Evolutionary conservation across 768 basidiomycete genomes (phyloP).

Genomic region (Boletus patriciae): DNA sequence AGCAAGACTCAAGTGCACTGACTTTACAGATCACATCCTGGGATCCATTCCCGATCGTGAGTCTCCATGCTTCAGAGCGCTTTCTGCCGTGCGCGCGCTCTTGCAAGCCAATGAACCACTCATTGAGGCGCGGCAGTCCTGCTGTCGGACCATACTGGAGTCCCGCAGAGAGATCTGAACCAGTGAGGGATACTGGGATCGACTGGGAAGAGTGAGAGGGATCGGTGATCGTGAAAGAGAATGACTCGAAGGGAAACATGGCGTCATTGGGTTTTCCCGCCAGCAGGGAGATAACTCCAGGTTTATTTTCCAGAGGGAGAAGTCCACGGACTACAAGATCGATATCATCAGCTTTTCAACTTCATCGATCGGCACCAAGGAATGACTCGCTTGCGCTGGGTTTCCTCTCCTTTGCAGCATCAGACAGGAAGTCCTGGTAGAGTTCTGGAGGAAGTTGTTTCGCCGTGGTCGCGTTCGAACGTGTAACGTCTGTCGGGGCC

Average conservation of each 20-base stretch:
- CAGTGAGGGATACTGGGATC: conserved; percentile 52
- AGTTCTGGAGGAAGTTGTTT: conserved; percentile 47
- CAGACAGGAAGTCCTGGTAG: conserved; percentile 63
- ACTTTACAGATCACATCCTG: conserved; percentile 92
- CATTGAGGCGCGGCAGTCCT: conserved; percentile 61
- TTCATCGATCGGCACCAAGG: neutral
- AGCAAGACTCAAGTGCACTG: neutral
- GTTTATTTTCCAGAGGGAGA: conserved; percentile 74
- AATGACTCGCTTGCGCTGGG: conserved; percentile 58
- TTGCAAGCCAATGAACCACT: conserved; percentile 76
- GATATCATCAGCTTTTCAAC: neutral
- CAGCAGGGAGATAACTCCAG: conserved; percentile 77
- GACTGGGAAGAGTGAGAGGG: conserved; percentile 47
- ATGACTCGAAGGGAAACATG: conserved; percentile 88
- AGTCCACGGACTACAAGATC: conserved; percentile 56
- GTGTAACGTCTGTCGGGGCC: neutral
- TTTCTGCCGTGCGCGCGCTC: conserved; percentile 64
- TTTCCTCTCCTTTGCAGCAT: conserved; percentile 56
- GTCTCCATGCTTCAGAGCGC: conserved; percentile 64
- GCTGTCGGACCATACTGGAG: conserved; percentile 78
- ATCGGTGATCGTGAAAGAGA: conserved; percentile 64
- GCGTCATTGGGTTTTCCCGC: conserved; percentile 90
- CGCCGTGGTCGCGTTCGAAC: neutral
- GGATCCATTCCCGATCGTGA: conserved; percentile 79
- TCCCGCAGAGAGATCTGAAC: conserved; percentile 58